Evolutionary conservation across 345 rosid genomes (phyloP), one percentile per base, ranked within the genome.

Genomic region (Brassica nigra): DNA sequence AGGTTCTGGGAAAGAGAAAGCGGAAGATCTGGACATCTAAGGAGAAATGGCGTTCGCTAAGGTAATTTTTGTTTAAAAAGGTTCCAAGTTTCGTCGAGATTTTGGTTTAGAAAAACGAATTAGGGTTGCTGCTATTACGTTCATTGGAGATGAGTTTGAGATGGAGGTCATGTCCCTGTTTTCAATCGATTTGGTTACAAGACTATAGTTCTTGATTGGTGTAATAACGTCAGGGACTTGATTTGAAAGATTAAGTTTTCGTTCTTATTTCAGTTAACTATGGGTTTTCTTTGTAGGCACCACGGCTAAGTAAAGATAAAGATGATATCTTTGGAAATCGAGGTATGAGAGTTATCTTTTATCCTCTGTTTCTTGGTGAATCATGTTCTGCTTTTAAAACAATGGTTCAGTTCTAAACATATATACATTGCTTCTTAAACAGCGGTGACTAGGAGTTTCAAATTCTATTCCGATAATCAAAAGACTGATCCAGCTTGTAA

Each of bases 391-490:
- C 33, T 28, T 23, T 34, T 4, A 27, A 0, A 39, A 42, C 37
- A 23, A 58, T 9, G 58, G 42, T 55, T 68, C 9, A n/a, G 9
- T 66, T 61, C 27, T 68, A 14, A 9, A 28, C 16, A 59, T 59
- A 23, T 59, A 4, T 66, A 4, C 57, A n/a, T 49, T 75, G 42
- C n/a, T 1, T 66, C 31, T 75, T 66, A 58, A 67, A 44, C 84
- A 90, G 91, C 4, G 63, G 76, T 65, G 23, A 73, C 49, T 61
- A 72, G 83, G 57, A 81, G 75, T 79, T 83, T 92, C 47, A 89
- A 80, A 75, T 74, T 92, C 54, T 88, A 70, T 39, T 59, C 89
- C 0, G 92, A 87, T 64, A 83, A 78, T 75, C 71, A 62, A 14
- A 86, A 86, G 74, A 62, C 30, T 61, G 89, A 83, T 70, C 73